Percentiles rank a stretch among this genome's conserved stretches.
Conservation (phyloP, 2,329 filamentous ascomycete genomes). For the Claviceps sp. region DNA sequence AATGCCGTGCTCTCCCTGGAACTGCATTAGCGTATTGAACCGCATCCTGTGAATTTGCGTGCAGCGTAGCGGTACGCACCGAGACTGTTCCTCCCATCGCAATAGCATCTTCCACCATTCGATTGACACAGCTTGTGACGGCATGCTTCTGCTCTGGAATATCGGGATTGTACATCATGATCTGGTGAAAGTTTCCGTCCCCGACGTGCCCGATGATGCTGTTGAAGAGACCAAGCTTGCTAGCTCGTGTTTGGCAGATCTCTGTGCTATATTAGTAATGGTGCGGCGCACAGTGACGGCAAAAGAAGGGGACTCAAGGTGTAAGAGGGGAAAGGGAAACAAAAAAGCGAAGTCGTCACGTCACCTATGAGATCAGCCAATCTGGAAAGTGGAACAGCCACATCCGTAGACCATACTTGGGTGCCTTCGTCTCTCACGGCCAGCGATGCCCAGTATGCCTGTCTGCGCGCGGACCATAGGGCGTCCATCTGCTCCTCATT, state of each 20-base stretch:
- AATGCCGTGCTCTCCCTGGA: slow-evolving; percentile 52
- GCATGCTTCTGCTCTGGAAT: slow-evolving; percentile 41
- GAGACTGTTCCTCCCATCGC: slow-evolving; percentile 61
- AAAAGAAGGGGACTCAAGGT: background rate
- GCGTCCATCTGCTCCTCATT: slow-evolving; percentile 51
- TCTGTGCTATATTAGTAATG: slow-evolving; percentile 22
- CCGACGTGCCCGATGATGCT: slow-evolving; percentile 62
- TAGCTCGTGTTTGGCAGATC: slow-evolving; percentile 52
- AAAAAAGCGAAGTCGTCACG: slow-evolving; percentile 9
- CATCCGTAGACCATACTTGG: slow-evolving; percentile 69
- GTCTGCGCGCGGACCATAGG: slow-evolving; percentile 64
- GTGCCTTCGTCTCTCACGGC: slow-evolving; percentile 45
- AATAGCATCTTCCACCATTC: slow-evolving; percentile 57
- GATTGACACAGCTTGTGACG: slow-evolving; percentile 47
- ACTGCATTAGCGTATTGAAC: background rate
- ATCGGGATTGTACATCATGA: slow-evolving; percentile 27
- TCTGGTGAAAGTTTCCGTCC: slow-evolving; percentile 61
- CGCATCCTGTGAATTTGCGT: background rate
- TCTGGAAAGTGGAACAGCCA: slow-evolving; percentile 61
- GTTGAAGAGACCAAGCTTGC: slow-evolving; percentile 45
- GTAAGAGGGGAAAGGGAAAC: background rate
- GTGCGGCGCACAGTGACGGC: background rate
- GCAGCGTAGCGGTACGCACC: slow-evolving; percentile 23
- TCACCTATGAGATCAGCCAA: slow-evolving; percentile 53
- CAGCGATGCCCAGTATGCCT: slow-evolving; percentile 61